These are phyloP conservation scores for Pseudocercospora vitis DNA, from an alignment of 2,329 filamentous ascomycete genomes.

Conservation along the genomic window DNA sequence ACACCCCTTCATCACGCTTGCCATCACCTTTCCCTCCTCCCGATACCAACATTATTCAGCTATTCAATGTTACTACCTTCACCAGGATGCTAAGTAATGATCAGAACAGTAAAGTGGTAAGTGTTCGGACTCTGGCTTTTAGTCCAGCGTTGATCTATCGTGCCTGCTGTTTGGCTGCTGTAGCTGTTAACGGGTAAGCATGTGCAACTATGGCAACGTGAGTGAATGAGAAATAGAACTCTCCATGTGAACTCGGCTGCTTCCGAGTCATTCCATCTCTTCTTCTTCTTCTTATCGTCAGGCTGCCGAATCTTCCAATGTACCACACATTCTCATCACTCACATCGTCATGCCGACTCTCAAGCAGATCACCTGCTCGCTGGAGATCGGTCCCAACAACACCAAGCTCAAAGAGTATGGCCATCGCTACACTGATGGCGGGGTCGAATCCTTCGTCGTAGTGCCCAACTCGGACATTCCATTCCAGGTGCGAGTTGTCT, in stretches of 20 bases:
- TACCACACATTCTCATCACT: too few relatives aligned
- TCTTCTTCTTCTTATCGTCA: background rate
- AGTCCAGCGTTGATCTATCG: too few relatives aligned
- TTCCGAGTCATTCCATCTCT: background rate
- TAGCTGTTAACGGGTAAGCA: background rate
- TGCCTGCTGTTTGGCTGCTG: too few relatives aligned
- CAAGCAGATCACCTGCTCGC: constrained; percentile 53
- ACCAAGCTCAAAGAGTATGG: constrained; percentile 51
- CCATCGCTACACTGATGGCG: constrained; percentile 52
- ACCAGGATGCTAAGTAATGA: too few relatives aligned
- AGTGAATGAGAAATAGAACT: background rate
- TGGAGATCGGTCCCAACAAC: constrained; percentile 50
- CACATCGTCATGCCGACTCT: constrained; percentile 51
- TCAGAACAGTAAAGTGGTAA: too few relatives aligned
- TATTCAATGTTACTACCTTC: too few relatives aligned
- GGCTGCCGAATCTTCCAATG: too few relatives aligned
- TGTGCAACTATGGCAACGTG: background rate
- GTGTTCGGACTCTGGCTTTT: too few relatives aligned
- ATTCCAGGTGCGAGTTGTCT: constrained; percentile 53
- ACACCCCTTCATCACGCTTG: background rate
- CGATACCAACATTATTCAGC: too few relatives aligned
- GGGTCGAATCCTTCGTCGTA: constrained; percentile 54
- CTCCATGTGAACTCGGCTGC: background rate
- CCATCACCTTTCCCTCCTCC: too few relatives aligned
- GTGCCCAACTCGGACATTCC: constrained; percentile 48